Evolutionary conservation across 257 asterid genomes (phyloP), one percentile per base, ranked within the genome.

Genomic region (Misopates orontium): DNA sequence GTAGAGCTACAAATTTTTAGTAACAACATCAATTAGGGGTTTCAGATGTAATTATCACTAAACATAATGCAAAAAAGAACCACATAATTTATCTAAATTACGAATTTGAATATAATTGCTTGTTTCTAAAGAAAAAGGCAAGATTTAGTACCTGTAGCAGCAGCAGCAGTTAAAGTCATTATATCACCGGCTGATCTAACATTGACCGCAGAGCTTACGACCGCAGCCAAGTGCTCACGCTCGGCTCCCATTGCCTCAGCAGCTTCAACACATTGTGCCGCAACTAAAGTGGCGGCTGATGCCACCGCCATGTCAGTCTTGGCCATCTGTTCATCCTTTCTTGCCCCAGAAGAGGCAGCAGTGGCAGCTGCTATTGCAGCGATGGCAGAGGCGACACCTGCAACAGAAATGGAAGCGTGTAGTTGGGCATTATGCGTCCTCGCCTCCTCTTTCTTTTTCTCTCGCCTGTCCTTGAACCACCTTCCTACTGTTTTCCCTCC

Each of bases 211-310:
- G 99, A 94, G 69, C 97, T 86, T 62, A 90, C 99, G 0, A 90
- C 95, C 0, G 95, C 79, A 3, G 96, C 95, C 48, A 94, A 71
- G 61, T 83, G 92, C 0, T 94, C 96, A 0, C 97, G 95, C 61
- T 94, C 99, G 0, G 99, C 97, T 36, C 99, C 99, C 97, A 94
- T 80, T 1, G 92, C 83, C 73, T 94, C 99, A 0, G 99, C 97
- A 11, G 96, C 96, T 69, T 94, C 99, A 3, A 94, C 97, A 57
- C 99, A 94, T 59, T 94, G 97, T 5, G 97, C 96, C 0, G 99
- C 99, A 67, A 94, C 96, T 77, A 94, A 60, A 0, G 96, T 90
- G 57, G 99, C 99, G 0, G 99, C 99, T 10, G 99, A 94, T 3
- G 99, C 99, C 59, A 94, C 86, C 0, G 96, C 99, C 96, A 88